Conservation (phyloP, 257 asterid genomes). For the Nicotiana benthamiana region DNA sequence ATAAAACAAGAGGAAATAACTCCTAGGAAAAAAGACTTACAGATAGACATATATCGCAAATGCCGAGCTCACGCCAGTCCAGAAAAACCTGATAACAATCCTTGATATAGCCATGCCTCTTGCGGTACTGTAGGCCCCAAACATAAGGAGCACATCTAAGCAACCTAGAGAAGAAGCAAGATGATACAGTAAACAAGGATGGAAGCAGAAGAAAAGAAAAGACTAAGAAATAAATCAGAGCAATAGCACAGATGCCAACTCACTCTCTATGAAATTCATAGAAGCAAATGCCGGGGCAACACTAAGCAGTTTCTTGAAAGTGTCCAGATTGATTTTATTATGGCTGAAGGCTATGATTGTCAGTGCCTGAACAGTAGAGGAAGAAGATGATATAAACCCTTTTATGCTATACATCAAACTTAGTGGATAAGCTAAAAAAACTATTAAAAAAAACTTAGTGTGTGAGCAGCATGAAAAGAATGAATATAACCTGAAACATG, state of each 20-base stretch:
- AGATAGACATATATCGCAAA: slow-evolving; percentile 65
- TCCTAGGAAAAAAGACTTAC: slow-evolving; percentile 41
- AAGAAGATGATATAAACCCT: not conserved
- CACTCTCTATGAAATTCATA: slow-evolving; percentile 89
- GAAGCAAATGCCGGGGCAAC: slow-evolving; percentile 80
- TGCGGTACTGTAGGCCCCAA: slow-evolving; percentile 90
- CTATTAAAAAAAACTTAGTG: slow-evolving; percentile 3
- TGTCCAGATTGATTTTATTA: slow-evolving; percentile 54
- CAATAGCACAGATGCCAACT: slow-evolving; percentile 21
- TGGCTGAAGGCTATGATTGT: slow-evolving; percentile 72
- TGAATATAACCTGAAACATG: slow-evolving; percentile 81
- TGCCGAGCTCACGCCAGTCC: slow-evolving; percentile 71
- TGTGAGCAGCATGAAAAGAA: not conserved
- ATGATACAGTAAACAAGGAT: slow-evolving; percentile 17
- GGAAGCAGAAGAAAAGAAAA: slow-evolving; percentile 12
- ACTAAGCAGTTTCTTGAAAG: slow-evolving; percentile 74
- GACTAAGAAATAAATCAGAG: slow-evolving; percentile 1
- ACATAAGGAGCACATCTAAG: slow-evolving; percentile 78
- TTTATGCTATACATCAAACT: not conserved
- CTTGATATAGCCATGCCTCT: slow-evolving; percentile 98
- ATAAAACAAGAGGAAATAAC: not conserved
- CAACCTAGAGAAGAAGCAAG: slow-evolving; percentile 42
- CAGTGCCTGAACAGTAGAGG: slow-evolving; percentile 49
- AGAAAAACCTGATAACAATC: slow-evolving; percentile 82
- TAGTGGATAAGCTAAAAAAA: not conserved